Base-by-base conservation (phyloP, 352 stramenopile species). In the Globisporangium okanoganense region DNA sequence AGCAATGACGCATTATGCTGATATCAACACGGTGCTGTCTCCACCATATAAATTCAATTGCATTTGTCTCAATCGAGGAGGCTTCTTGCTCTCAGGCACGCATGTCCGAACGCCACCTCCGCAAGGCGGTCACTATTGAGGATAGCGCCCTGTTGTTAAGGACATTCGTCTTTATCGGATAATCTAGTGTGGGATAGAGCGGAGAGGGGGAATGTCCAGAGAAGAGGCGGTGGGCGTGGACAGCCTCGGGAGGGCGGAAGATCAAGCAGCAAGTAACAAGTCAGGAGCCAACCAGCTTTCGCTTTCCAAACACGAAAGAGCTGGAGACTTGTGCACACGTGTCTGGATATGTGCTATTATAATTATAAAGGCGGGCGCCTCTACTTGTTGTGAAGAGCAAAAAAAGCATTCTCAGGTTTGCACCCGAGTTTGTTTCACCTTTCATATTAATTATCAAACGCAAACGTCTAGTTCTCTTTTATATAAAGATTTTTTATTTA, bases 171-270 rank as follows among this genome's bases (percentile, higher is more conserved):
- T 18, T 20, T 44, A 20, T 44, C 38, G 14, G 33, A 38, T 38
- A 14, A 14, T 38, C 7, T 2, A 38, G 24, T 2, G 52, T 58
- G 52, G 52, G 52, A 58, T 58, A 58, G 52, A 58, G 52, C 35
- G 52, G 33, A 35, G 31, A 33, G 50, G 50, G n/a, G n/a, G 50
- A 45, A 27, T n/a, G 9, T 22, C 31, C 20, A 33, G 33, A 58
- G 35, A 58, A 47, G 8, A 25, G 52, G 2, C 52, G 8, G 18
- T 29, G 45, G 6, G 13, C 7, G 22, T 44, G 52, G 52, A 58
- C 35, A 58, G 52, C 35, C 52, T 12, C 52, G 33, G 20, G 43
- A 58, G 52, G 52, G 52, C 52, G 52, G 52, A 58, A 58, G 52
- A 58, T 58, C 33, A 58, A 13, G 9, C 29, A 14, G 16, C 29